Base-by-base conservation (phyloP, 768 basidiomycete genomes). In the Tephrocybe sp. region DNA sequence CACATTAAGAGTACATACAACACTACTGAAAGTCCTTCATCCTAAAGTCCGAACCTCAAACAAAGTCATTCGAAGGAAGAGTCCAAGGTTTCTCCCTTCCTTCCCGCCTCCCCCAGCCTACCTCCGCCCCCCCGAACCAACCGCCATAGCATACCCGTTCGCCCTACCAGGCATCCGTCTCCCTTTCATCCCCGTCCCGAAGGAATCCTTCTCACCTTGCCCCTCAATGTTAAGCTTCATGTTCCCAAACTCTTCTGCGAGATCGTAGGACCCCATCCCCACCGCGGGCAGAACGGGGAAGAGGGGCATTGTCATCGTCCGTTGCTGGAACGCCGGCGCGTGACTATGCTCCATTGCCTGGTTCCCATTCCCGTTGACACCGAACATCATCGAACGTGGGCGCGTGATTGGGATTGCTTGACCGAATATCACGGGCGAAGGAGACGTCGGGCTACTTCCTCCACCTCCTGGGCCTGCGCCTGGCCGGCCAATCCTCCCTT, bases 231-330 rank as follows among this genome's bases (percentile, higher is more conserved):
- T 57, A 30, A 71, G 38, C 43, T 62, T 64, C 73, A 71, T 68
- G 54, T 68, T 65, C 2, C 73, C 74, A 63, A 77, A 70, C 59
- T 79, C 76, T 6, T 62, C 62, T 14, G 71, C 67, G 1, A 73
- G 55, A 51, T 74, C 71, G 59, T 72, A 74, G 4, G 61, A 3
- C 9, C 50, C 25, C 17, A 49, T 47, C 28, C 17, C 34, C 28
- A 17, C 2, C 4, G 42, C 21, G 15, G 21, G 8, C 24, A 32
- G 21, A 15, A 6, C 24, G 11, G 18, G 25, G 20, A 32, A 14
- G 20, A 36, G 12, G 15, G 38, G 34, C 34, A 36, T 36, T 14
- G 17, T 36, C 34, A 17, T 17, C 34, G 34, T 17, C 34, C 34
- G 5, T n/a, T n/a, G n/a, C 34, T 12, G 34, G 34, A 36, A 36